These are phyloP conservation scores for Brassica cretica DNA, from an alignment of 345 rosid genomes.

Conservation along the genomic window DNA sequence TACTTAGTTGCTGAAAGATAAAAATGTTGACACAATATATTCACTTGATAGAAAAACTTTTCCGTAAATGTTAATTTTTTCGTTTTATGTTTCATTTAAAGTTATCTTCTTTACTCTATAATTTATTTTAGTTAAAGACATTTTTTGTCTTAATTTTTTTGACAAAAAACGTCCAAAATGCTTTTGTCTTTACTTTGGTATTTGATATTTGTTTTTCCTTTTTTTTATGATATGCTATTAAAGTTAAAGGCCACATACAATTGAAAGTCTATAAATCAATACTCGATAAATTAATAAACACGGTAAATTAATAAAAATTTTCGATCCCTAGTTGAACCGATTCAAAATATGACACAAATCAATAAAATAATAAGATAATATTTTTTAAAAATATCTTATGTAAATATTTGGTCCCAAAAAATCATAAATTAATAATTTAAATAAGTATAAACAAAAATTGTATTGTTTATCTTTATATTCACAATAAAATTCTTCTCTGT, in stretches of 20 bases:
- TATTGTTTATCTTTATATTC: too few relatives aligned
- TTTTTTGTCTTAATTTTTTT: not conserved
- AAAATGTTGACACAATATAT: not conserved
- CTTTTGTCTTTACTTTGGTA: not conserved
- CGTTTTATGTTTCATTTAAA: not conserved
- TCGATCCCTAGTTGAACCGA: too few relatives aligned
- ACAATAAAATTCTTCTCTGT: too few relatives aligned
- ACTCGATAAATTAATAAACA: too few relatives aligned
- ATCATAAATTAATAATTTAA: too few relatives aligned
- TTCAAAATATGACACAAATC: too few relatives aligned
- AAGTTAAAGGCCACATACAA: not conserved
- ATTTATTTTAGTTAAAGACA: not conserved
- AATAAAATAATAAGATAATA: too few relatives aligned
- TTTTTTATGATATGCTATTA: not conserved
- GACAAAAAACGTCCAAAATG: not conserved
- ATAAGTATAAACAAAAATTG: too few relatives aligned
- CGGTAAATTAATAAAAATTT: too few relatives aligned
- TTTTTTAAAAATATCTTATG: too few relatives aligned
- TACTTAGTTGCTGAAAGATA: not conserved
- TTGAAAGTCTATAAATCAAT: too few relatives aligned
- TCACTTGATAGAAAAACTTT: not conserved
- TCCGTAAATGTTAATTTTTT: not conserved
- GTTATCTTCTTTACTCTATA: not conserved
- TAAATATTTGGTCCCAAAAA: too few relatives aligned
- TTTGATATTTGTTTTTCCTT: not conserved